Evolutionary conservation across 2,329 filamentous ascomycete genomes (phyloP), one percentile per base, ranked within the genome.

Genomic region (Fusarium clavum): DNA sequence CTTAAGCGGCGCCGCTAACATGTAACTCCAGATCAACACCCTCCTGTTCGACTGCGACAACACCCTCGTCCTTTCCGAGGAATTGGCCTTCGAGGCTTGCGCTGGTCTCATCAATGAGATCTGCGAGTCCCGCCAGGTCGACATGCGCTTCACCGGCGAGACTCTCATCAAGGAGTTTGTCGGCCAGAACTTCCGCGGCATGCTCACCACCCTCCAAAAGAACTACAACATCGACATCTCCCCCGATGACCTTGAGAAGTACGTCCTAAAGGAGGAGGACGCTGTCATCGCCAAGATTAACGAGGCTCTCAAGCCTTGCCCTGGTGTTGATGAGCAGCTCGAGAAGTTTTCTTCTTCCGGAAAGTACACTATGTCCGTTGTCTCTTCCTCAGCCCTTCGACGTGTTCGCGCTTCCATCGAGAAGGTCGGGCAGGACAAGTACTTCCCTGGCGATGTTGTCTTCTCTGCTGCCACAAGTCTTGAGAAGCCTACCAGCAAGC

Each of bases 101-200:
- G 93, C 94, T 76, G 92, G 93, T 65, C 90, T 97, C 71, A 91
- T 94, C 85, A 97, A 97, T 83, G 86, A 94, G 81, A 93, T 97
- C 79, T 89, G 95, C 79, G 85, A 86, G 74, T 86, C 87, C 77
- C 86, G 91, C 77, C 83, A 85, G 75, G 84, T 93, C 64, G 72
- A 80, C 30, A 85, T 88, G 74, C 88, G 87, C 78, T 97, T 97
- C 85, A 94, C 92, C 6, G 92, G 92, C 77, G 88, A 90, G 49
- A 86, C 89, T 64, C 90, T 97, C 70, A 92, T 97, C 82, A 84
- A 86, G 74, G 92, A 97, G 83, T 97, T 97, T 77, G 93, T 97
- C 74, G 94, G 94, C 75, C 92, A 96, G 80, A 97, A 97, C 87
- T 97, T 97, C 87, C 93, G 94, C 73, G 93, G 93, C 81, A 97